These are phyloP conservation scores for Pythium pyrilobum DNA, from an alignment of 352 stramenopile species.

Conservation along the genomic window DNA sequence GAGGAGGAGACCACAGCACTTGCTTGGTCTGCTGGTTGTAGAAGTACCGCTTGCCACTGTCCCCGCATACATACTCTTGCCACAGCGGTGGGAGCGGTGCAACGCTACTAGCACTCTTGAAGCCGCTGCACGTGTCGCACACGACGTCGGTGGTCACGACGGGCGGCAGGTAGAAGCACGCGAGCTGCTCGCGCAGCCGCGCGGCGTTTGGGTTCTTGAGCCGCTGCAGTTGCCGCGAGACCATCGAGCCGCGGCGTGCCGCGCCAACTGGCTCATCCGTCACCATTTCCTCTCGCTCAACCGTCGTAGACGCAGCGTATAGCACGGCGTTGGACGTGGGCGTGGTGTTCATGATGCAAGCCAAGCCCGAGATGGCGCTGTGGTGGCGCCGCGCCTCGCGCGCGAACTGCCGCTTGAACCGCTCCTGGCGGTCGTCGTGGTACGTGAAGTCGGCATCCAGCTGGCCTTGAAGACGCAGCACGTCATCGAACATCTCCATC, in stretches of 20 bases:
- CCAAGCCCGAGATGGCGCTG: conserved; percentile 39
- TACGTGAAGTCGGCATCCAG: conserved; percentile 35
- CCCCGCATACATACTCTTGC: conserved; percentile 45
- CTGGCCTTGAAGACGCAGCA: conserved; percentile 28
- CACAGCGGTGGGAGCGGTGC: conserved; percentile 31
- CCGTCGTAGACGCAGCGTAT: conserved; percentile 21
- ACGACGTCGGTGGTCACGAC: conserved; percentile 45
- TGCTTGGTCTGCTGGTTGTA: conserved; percentile 32
- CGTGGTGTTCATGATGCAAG: conserved; percentile 21
- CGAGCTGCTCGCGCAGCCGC: conserved; percentile 24
- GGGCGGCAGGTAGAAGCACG: conserved; percentile 41
- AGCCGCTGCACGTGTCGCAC: conserved; percentile 43
- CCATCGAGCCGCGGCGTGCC: not conserved
- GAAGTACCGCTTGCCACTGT: conserved; percentile 45
- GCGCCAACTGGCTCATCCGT: not conserved
- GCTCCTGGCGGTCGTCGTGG: conserved; percentile 39
- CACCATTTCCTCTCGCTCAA: not conserved
- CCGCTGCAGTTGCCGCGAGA: conserved; percentile 9
- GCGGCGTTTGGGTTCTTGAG: conserved; percentile 9
- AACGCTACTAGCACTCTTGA: conserved; percentile 30
- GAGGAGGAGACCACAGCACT: conserved; percentile 41
- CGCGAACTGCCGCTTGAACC: conserved; percentile 53
- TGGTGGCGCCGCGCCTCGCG: conserved; percentile 44
- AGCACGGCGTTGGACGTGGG: conserved; percentile 27
- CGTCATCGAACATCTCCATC: conserved; percentile 44